Base-by-base conservation (phyloP, 2,329 filamentous ascomycete species). In the Penicillium rolfsii region DNA sequence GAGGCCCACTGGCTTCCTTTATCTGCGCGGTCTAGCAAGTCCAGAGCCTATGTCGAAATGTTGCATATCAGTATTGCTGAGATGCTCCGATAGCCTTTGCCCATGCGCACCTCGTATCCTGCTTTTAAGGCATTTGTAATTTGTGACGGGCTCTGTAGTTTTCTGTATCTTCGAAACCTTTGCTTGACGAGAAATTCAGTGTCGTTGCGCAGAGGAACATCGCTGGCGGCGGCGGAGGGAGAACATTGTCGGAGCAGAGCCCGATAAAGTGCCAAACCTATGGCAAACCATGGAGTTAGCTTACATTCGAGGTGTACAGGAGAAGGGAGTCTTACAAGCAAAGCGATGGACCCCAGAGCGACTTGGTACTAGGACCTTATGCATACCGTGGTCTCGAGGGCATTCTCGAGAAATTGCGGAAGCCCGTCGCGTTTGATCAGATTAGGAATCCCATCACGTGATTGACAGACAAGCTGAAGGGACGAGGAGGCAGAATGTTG, bases 201-300 rank as follows among this genome's bases (percentile, higher is more conserved):
- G 45, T 66, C 68, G 52, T 46, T 54, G 24, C 67, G 68, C 62
- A 67, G 71, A 19, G 63, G 57, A 26, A 65, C 61, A 22, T 57
- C 66, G 30, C 53, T 54, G 14, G 71, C 67, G n/a, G 71, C 67
- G n/a, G 70, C 67, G 50, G 78, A 61, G 61, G 68, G 69, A 40
- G 67, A 62, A 65, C 76, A 79, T 74, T 78, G 77, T 65, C 75
- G 74, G 54, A 82, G 74, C 54, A 82, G 77, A 45, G 77, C 76
- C 66, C 77, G 74, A 64, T 81, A 82, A 26, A 82, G 76, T 40
- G 79, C 75, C 64, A 79, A 67, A 62, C 79, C 79, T 81, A 50
- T 5, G 22, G 6, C 30, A 30, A 38, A 46, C 11, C 16, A 14
- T 2, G 19, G 19, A 41, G 55, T 57, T 54, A 62, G 59, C 52